Evolutionary conservation across 345 rosid genomes (phyloP).

Genomic region (Excoecaria cochinchinensis): DNA sequence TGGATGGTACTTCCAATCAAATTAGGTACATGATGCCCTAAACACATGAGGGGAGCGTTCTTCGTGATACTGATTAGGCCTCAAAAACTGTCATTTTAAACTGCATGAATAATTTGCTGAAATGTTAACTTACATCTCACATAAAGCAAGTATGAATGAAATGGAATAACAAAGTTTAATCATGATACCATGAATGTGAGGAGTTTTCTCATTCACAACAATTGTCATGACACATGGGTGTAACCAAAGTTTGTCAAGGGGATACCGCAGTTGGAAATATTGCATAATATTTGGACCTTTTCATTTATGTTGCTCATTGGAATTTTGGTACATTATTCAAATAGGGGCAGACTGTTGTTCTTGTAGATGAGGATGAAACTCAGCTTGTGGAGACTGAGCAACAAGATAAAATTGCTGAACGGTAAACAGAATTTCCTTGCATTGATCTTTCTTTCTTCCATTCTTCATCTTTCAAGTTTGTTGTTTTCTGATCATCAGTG

Average conservation of each 20-base stretch:
- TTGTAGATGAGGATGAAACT: slow-evolving; percentile 65
- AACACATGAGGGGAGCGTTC: background rate
- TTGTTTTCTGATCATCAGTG: slow-evolving; percentile 15
- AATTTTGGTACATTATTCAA: slow-evolving; percentile 16
- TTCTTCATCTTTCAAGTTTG: background rate
- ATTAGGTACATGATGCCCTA: background rate
- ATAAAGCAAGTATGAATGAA: background rate
- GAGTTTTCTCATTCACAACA: background rate
- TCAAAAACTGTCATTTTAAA: background rate
- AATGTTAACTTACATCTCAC: background rate
- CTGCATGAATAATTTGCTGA: background rate
- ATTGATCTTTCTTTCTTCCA: background rate
- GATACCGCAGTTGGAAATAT: background rate
- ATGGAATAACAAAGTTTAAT: background rate
- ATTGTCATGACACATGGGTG: background rate
- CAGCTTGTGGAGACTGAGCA: slow-evolving; percentile 35
- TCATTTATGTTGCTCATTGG: slow-evolving; percentile 8
- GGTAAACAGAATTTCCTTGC: slow-evolving; percentile 36
- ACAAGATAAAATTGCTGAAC: slow-evolving; percentile 40
- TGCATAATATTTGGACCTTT: background rate
- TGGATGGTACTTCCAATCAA: background rate
- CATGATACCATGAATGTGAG: background rate
- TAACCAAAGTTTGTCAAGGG: background rate
- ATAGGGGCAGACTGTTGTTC: slow-evolving; percentile 55
- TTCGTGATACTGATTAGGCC: background rate